Evolutionary conservation across 1,284 basidiomycete genomes (phyloP).

Genomic region (Afroboletus lepidellus): DNA sequence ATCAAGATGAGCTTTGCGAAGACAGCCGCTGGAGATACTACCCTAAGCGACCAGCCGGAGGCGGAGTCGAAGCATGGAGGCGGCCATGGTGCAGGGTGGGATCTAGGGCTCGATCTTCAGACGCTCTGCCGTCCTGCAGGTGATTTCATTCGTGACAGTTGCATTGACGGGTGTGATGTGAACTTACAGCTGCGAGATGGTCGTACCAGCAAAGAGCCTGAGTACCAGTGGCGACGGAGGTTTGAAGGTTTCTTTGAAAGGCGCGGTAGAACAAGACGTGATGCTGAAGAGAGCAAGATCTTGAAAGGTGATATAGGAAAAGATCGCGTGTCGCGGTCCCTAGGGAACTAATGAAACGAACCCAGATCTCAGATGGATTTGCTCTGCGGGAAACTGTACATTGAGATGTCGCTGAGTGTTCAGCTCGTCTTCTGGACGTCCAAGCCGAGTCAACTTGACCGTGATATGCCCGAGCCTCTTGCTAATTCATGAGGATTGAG

Average conservation of each 20-base stretch:
- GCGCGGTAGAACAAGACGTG: background rate
- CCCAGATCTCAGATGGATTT: conserved; percentile 15
- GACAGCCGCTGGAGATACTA: background rate
- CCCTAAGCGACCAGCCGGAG: background rate
- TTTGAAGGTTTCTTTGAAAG: background rate
- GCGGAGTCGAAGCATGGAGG: background rate
- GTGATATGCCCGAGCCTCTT: background rate
- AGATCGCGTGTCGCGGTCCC: conserved; percentile 11
- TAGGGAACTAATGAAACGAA: conserved; percentile 9
- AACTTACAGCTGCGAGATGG: background rate
- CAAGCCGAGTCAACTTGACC: background rate
- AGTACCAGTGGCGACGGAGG: background rate
- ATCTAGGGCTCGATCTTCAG: background rate
- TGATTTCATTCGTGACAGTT: background rate
- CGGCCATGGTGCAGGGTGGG: background rate
- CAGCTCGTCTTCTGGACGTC: background rate
- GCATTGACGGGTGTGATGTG: no score
- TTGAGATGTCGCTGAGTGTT: background rate
- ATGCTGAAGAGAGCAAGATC: conserved; percentile 2
- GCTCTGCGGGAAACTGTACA: background rate
- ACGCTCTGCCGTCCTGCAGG: background rate
- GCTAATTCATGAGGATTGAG: background rate
- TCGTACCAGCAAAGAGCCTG: background rate
- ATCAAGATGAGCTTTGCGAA: conserved; percentile 23
- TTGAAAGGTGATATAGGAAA: conserved; percentile 8